These are phyloP conservation scores for Colletotrichum incanum DNA, from an alignment of 2,329 filamentous ascomycete genomes.

Conservation along the genomic window DNA sequence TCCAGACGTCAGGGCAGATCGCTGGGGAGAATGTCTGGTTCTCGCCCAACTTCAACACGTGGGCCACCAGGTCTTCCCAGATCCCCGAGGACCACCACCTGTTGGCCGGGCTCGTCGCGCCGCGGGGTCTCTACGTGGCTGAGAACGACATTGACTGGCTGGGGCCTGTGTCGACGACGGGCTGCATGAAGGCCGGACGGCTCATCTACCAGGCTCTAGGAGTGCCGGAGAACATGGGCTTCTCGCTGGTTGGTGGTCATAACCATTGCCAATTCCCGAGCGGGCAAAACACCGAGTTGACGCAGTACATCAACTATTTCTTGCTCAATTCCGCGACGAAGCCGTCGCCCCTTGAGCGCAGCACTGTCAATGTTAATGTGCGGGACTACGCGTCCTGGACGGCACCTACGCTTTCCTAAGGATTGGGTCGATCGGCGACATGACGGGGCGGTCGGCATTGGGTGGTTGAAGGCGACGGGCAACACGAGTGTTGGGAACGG, in stretches of 20 bases:
- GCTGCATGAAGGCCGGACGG: conserved; percentile 70
- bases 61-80: conserved; percentile 61
- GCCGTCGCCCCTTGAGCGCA: conserved; percentile 21
- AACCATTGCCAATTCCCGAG: conserved; percentile 71
- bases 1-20: conserved; percentile 73
- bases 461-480: not conserved
- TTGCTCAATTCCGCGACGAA: conserved; percentile 47
- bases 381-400: conserved; percentile 29
- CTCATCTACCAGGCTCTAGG: conserved; percentile 70
- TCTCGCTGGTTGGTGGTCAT: conserved; percentile 69
- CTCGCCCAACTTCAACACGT: conserved; percentile 68
- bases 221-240: conserved; percentile 69
- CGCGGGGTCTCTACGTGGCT: conserved; percentile 68
- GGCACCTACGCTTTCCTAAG: conserved; percentile 20
- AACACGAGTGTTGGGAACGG: conserved; percentile 3
- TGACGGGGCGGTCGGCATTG: not conserved
- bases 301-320: conserved; percentile 70
- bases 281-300: conserved; percentile 66
- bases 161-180: conserved; percentile 69
- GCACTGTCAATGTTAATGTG: conserved; percentile 32
- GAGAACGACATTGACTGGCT: conserved; percentile 75
- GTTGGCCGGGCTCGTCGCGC: conserved; percentile 70
- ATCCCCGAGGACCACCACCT: conserved; percentile 73
- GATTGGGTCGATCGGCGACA: no score
- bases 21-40: conserved; percentile 76